These are phyloP conservation scores for Micractinium sp. DNA, from an alignment of 139 green algal species.

Conservation along the genomic window DNA sequence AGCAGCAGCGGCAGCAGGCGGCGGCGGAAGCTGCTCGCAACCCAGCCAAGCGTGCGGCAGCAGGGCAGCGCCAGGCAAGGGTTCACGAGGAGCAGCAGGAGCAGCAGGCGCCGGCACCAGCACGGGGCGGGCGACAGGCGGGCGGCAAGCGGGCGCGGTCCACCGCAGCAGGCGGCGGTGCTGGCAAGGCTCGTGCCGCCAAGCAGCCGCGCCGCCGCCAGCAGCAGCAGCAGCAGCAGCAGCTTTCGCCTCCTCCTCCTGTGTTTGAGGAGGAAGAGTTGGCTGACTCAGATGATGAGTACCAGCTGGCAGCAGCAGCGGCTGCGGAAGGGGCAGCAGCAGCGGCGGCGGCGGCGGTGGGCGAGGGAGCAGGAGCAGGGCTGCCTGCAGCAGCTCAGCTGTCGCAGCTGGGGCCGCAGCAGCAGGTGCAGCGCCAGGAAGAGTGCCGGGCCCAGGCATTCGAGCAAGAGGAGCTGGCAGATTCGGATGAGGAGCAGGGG, in stretches of 20 bases:
- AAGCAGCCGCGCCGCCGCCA: neutral
- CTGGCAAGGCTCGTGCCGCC: neutral
- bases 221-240: neutral
- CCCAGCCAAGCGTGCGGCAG: neutral
- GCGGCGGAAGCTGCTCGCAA: neutral
- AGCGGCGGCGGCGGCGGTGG: neutral
- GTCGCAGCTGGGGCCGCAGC: neutral
- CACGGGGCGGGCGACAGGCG: neutral
- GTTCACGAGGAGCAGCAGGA: neutral
- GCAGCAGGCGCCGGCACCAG: neutral
- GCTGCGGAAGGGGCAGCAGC: neutral
- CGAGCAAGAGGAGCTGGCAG: slow-evolving; percentile 28
- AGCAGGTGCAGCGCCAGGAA: neutral
- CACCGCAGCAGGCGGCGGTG: neutral
- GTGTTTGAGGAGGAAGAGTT: neutral
- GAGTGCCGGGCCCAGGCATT: neutral
- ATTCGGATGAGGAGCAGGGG: slow-evolving; percentile 10
- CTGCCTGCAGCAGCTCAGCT: neutral
- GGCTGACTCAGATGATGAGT: neutral
- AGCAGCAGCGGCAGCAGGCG: neutral
- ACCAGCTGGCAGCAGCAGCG: neutral
- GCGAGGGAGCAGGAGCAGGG: neutral
- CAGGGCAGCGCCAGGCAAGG: neutral
- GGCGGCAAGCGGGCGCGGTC: neutral
- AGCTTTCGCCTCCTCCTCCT: neutral